Evolutionary conservation across 345 rosid genomes (phyloP), one percentile per base, ranked within the genome.

Genomic region (Citrus mangshanensis): DNA sequence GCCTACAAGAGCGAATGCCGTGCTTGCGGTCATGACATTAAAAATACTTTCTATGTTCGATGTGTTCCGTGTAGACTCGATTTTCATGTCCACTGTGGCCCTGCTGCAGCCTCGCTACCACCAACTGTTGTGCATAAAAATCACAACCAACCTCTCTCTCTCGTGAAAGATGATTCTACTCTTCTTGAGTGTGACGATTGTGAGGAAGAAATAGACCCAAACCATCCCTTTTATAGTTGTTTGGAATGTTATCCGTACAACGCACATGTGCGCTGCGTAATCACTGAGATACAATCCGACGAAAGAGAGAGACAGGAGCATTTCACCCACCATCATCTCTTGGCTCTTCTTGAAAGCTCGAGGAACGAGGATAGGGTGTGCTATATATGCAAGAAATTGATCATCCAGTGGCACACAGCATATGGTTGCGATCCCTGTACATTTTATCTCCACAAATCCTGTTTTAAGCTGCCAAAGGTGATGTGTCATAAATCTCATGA

Each of bases 341-440:
- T 51, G 56, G 18, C 14, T 51, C 56, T 51, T 4, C 56, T 51
- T 51, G 55, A 14, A 4, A 1, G 2, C 55, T 0, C 0, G 5
- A 49, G 0, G 2, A 14, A 49, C 1, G 16, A 51, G 0, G 35
- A 34, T 0, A 34, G 0, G 35, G 35, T 0, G 0, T 51, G 56
- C 21, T 51, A 51, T 1, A 18, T 18, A 18, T 8, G 21, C 21
- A 51, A 0, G 3, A 51, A 51, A 16, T 51, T 51, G 21, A 51
- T 42, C 49, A 10, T 16, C 56, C 21, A 51, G 55, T 0, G 0
- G 21, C 56, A 51, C 1, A 19, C 21, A 51, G 56, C 21, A 51
- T 51, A 51, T 51, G 56, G 56, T 16, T 51, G 56, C 56, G 56
- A 51, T 51, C 19, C 3, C 6, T 51, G 21, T 4, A 0, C 0